phyloP scores from a whole-genome alignment of 192 early-diverging fungal species.

The Gonapodya sp. region DNA sequence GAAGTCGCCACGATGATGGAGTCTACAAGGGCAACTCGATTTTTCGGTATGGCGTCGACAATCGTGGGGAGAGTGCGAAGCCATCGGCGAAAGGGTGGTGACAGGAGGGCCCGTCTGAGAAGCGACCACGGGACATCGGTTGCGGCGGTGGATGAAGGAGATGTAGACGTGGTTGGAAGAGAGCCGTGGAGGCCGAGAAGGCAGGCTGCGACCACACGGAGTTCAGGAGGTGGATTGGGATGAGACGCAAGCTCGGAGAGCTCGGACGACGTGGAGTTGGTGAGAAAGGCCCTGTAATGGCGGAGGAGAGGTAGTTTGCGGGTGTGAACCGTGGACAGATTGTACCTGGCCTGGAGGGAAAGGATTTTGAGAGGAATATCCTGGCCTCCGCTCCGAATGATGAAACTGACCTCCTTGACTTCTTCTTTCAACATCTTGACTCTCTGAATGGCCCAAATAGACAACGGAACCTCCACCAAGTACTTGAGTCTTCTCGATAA shows the following conservation, averaged over 20 bases:
- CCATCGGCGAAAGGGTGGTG: neutral
- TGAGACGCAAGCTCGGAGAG: neutral
- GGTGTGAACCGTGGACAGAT: neutral
- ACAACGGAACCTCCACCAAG: neutral
- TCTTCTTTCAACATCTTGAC: neutral
- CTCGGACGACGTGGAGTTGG: neutral
- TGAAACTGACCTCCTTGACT: neutral
- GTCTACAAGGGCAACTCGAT: neutral
- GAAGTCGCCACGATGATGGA: constrained; percentile 30
- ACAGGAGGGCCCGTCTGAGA: neutral
- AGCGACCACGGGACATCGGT: neutral
- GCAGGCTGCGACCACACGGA: neutral
- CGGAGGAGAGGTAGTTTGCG: neutral
- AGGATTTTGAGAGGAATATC: neutral
- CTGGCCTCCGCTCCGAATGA: neutral
- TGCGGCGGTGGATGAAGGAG: neutral
- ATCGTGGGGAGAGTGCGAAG: neutral
- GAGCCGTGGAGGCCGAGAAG: neutral
- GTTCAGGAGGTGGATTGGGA: neutral
- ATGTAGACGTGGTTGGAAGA: neutral
- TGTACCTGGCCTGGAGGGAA: neutral
- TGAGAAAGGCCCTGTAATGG: neutral
- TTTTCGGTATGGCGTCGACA: neutral
- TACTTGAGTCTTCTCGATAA: neutral
- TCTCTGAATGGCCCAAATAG: neutral